Conservation (phyloP, 169 alveolate species). For the Eimeria brunetti region DNA sequence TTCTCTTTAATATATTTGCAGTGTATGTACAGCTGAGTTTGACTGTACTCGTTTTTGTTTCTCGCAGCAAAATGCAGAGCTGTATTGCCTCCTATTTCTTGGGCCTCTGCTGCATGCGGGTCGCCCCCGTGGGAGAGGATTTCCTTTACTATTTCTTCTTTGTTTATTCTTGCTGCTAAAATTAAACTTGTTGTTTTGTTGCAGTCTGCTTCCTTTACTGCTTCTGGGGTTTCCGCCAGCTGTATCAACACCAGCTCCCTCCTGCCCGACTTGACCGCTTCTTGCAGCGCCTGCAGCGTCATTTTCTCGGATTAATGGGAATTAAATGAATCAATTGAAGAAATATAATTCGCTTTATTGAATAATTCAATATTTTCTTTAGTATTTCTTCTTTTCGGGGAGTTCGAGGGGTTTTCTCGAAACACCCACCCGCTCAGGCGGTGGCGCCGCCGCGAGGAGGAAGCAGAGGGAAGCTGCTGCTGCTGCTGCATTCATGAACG, state of each 20-base stretch:
- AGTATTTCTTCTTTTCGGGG: too few relatives aligned
- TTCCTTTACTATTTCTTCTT: background rate
- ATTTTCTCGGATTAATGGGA: background rate
- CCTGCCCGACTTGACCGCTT: conserved; percentile 26
- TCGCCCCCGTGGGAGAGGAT: conserved; percentile 55
- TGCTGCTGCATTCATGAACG: too few relatives aligned
- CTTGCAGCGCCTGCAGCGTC: conserved; percentile 5
- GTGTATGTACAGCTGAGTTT: background rate
- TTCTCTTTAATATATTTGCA: background rate
- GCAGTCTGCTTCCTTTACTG: conserved; percentile 46
- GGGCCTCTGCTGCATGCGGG: conserved; percentile 40
- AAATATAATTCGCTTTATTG: background rate
- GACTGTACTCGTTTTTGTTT: conserved; percentile 21
- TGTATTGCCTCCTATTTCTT: conserved; percentile 30
- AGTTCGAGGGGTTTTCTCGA: too few relatives aligned
- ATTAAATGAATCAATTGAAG: background rate
- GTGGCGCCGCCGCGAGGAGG: too few relatives aligned
- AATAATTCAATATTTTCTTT: too few relatives aligned
- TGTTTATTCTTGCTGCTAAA: conserved; percentile 59
- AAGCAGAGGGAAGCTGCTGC: too few relatives aligned
- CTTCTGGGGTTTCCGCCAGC: conserved; percentile 33
- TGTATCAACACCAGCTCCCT: conserved; percentile 39
- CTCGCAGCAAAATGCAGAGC: conserved; percentile 70
- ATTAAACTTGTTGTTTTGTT: conserved; percentile 46
- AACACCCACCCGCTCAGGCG: too few relatives aligned